Base-by-base conservation (phyloP, 352 stramenopile species). In the Elongisporangium undulatum region DNA sequence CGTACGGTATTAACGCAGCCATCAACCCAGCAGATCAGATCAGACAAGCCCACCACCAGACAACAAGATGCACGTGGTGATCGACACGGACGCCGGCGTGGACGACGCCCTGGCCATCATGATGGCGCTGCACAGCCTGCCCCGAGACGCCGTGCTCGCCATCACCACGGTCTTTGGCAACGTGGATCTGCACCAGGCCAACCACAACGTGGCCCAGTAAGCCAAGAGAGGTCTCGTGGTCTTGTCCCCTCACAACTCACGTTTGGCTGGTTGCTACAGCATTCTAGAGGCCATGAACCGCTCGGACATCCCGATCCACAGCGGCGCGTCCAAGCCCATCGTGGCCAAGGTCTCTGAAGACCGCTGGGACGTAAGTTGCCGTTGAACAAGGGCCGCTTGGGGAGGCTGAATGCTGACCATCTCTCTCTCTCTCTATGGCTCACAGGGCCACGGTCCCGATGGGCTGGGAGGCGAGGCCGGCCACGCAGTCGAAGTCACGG, bases 101-200 rank as follows among this genome's bases (percentile, higher is more conserved):
- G 85, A 94, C 66, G 85, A 94, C 59, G 84, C 82, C 2, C 55
- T 90, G 9, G 83, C 85, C 50, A 72, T 94, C 61, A 64, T 94
- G 53, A 76, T 92, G 70, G 77, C 77, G 24, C 75, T 93, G 41
- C 78, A 90, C 57, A 67, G 74, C 19, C 74, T 93, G 50, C 76
- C 81, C 23, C 56, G 55, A 21, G 75, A 82, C 16, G 64, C 77
- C 13, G 70, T 93, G 3, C 72, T 88, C 53, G 81, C 69, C 34
- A 70, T 93, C 66, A 93, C 83, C 45, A 92, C 85, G 17, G 79
- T 94, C 59, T 93, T 92, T 39, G 85, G 85, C 51, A 94, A 94
- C 62, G 85, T 94, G 39, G 74, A 90, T 56, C 52, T 94, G 50
- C 78, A 83, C 53, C 85, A 93, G 68, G 83, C 82, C 53, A 87